A percentile compares a stretch with the other conserved stretches of the same genome.
phyloP scores from a whole-genome alignment of 164 flowering plant species.

The Aristolochia contorta region DNA sequence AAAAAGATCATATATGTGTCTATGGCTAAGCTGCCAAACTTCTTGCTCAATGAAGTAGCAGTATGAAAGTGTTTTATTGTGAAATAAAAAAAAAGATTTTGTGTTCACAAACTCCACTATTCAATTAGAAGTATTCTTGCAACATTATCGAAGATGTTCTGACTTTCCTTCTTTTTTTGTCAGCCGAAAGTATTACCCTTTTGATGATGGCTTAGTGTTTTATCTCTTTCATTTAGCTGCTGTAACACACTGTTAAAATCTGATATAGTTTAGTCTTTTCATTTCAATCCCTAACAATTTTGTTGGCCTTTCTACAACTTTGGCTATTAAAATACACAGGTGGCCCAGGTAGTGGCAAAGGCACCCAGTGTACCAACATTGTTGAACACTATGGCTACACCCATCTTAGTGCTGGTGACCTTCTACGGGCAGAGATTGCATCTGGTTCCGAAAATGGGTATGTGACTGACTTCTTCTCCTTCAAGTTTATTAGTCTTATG shows the following conservation, averaged over 20 bases:
- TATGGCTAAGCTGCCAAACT: too few relatives aligned
- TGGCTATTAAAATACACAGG: conserved; percentile 32
- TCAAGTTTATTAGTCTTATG: background rate
- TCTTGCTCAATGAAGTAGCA: too few relatives aligned
- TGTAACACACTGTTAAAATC: background rate
- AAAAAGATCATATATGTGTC: too few relatives aligned
- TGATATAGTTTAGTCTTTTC: background rate
- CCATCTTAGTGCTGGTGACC: conserved; percentile 98
- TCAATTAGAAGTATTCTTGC: too few relatives aligned
- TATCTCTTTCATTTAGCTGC: background rate
- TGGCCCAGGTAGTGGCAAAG: conserved; percentile 98
- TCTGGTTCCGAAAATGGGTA: conserved; percentile 98
- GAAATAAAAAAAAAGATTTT: too few relatives aligned
- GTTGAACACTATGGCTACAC: conserved; percentile 85
- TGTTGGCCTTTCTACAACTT: background rate
- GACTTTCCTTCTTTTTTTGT: background rate
- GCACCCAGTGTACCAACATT: conserved; percentile 85
- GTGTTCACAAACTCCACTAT: too few relatives aligned
- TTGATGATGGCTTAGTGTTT: background rate
- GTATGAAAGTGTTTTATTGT: too few relatives aligned
- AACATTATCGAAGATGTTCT: too few relatives aligned
- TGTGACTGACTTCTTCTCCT: background rate
- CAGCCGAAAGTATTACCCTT: background rate
- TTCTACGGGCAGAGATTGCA: conserved; percentile 80
- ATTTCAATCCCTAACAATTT: background rate